A percentile compares a stretch with the other conserved stretches of the same genome.
phyloP scores from a whole-genome alignment of 768 basidiomycete species.

The Suillus ampliporus region DNA sequence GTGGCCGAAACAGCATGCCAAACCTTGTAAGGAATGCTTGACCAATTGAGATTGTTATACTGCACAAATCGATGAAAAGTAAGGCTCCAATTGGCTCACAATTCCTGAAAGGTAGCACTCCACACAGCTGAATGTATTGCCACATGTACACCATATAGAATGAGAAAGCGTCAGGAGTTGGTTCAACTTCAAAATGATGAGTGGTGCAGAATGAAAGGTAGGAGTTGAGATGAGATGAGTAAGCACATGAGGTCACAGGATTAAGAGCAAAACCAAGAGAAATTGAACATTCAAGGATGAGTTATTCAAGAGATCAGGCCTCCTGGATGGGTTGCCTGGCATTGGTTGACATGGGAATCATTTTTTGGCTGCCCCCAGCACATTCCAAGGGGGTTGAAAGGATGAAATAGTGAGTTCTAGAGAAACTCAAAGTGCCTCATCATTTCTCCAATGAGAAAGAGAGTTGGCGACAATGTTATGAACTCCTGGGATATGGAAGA shows the following conservation, averaged over 20 bases:
- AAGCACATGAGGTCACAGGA: conserved; percentile 23
- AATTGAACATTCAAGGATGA: conserved; percentile 38
- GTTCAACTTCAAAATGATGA: conserved; percentile 42
- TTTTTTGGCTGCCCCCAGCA: conserved; percentile 32
- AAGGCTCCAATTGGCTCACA: conserved; percentile 22
- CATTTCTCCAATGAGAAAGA: conserved; percentile 31
- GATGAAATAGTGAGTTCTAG: neutral
- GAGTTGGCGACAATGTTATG: conserved; percentile 27
- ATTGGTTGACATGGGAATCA: conserved; percentile 1
- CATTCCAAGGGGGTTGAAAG: conserved; percentile 19
- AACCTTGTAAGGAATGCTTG: no score
- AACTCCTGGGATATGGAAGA: conserved; percentile 32
- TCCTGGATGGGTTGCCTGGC: conserved; percentile 38
- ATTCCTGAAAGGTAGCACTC: conserved; percentile 31
- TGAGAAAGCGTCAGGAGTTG: conserved; percentile 29
- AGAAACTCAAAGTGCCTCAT: conserved; percentile 22
- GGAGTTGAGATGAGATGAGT: conserved; percentile 42
- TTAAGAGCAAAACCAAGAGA: conserved; percentile 40
- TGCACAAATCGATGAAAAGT: no score
- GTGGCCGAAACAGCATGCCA: no score
- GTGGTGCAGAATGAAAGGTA: conserved; percentile 40
- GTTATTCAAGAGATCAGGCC: conserved; percentile 42
- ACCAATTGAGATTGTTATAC: no score
- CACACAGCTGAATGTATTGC: conserved; percentile 26
- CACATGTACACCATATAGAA: conserved; percentile 21